Base-by-base conservation (phyloP, 2,329 filamentous ascomycete genomes). In the Xylariales sp. region DNA sequence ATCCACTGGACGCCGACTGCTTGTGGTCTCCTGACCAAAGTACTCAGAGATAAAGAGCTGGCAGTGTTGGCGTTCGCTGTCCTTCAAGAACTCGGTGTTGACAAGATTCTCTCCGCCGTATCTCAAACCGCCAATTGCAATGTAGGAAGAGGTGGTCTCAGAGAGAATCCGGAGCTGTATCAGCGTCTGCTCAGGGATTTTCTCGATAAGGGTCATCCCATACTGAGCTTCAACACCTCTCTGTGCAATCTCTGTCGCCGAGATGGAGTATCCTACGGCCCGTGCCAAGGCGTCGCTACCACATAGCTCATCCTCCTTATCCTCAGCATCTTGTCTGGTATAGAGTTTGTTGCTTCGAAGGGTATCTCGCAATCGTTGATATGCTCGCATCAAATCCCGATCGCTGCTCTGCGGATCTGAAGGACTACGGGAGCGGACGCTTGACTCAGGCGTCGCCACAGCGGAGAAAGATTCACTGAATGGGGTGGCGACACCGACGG, bases 171-270 rank as follows among this genome's bases (percentile, higher is more conserved):
- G 85, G 19, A 98, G 71, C 57, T 97, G 89, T 2, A 87, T 93
- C 42, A 98, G 67, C 2, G 79, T 76, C 57, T 95, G 82, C 40
- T 91, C 85, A 0, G 93, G 83, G 36, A 97, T 84, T 52, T 83
- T 89, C 48, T 91, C 85, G 15, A 97, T 63, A 31, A 97, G 66
- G 5, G 85, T 91, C 59, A 80, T 73, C 38, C 86, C 83, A 32
- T 78, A 75, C 46, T 85, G 78, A 16, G 81, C 80, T 50, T 88
- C 85, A 4, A 88, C 71, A 6, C 93, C 93, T 50, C 93, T 84
- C 58, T 96, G 89, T 46, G 90, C 83, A 47, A 97, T 95, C 63
- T 98, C 93, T 4, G 87, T 81, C 0, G 89, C 82, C 7, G 89
- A 83, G 41, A 98, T 89, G 0, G 90, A 91, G 56, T 82, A 88